Conservation (phyloP, 1,284 basidiomycete genomes). For the Ustilago tritici region DNA sequence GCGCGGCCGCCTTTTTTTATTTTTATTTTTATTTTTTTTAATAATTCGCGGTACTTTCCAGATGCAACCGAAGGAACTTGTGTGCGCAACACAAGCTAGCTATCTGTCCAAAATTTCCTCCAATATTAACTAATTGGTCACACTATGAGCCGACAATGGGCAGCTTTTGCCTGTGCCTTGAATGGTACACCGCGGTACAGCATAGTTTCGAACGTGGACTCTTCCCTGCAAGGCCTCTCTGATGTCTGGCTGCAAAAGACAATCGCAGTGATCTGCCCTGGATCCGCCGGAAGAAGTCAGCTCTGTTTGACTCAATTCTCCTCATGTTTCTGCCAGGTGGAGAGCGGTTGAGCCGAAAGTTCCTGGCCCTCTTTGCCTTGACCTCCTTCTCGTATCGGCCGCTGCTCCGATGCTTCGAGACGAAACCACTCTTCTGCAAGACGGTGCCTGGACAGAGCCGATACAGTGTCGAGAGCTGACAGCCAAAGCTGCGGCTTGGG, state of each 20-base stretch:
- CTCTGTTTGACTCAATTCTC: background rate
- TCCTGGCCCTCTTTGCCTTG: too few species aligned
- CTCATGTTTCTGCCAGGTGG: too few species aligned
- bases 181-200: background rate
- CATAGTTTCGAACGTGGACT: background rate
- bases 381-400: too few species aligned
- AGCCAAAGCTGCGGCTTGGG: too few species aligned
- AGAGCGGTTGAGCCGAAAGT: too few species aligned
- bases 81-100: slow-evolving; percentile 9
- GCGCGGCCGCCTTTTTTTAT: too few species aligned
- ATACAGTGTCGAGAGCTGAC: too few species aligned
- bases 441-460: too few species aligned
- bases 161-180: background rate
- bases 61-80: slow-evolving; percentile 3
- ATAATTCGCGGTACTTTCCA: too few species aligned
- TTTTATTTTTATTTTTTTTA: too few species aligned
- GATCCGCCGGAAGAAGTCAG: background rate
- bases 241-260: background rate
- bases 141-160: background rate
- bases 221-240: background rate
- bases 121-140: background rate
- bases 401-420: too few species aligned
- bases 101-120: background rate
- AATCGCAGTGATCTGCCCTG: background rate
- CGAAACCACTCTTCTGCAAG: too few species aligned